Percentiles rank a stretch among this genome's conserved stretches.
These are phyloP conservation scores for Fusarium sp. DNA, from an alignment of 2,329 filamentous ascomycete species.

Conservation along the genomic window DNA sequence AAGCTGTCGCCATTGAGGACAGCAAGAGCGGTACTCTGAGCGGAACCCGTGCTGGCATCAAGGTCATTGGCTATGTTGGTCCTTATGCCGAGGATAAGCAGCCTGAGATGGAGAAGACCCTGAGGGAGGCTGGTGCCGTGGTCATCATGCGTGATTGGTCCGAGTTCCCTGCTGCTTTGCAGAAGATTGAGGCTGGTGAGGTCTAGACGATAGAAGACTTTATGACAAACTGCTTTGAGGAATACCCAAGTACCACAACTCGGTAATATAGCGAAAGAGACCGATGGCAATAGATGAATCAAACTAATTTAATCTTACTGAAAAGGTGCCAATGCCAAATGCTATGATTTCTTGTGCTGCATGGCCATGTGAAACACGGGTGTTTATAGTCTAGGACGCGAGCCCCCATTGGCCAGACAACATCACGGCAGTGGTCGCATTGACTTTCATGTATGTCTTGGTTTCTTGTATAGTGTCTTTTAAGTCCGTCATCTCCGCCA, in stretches of 20 bases:
- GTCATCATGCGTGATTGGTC: constrained; percentile 71
- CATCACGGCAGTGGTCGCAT: not conserved
- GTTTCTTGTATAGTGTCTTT: not conserved
- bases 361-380: not conserved
- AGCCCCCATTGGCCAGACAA: not conserved
- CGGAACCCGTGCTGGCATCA: constrained; percentile 78
- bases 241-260: constrained; percentile 33
- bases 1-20: constrained; percentile 88
- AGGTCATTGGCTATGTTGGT: constrained; percentile 85
- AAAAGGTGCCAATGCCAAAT: not conserved
- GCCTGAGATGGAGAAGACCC: constrained; percentile 71
- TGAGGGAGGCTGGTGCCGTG: constrained; percentile 70
- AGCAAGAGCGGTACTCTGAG: constrained; percentile 86
- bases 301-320: constrained; percentile 23
- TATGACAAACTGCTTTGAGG: constrained; percentile 32
- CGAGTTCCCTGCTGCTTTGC: constrained; percentile 62
- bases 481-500: constrained; percentile 48
- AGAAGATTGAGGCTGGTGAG: constrained; percentile 58
- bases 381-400: not conserved
- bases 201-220: constrained; percentile 38
- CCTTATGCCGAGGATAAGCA: constrained; percentile 73
- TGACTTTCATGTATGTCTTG: not conserved
- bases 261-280: constrained; percentile 23
- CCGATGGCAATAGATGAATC: constrained; percentile 21
- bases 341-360: not conserved